phyloP scores from a whole-genome alignment of 2,329 filamentous ascomycete genomes.

The Ilyonectria destructans region DNA sequence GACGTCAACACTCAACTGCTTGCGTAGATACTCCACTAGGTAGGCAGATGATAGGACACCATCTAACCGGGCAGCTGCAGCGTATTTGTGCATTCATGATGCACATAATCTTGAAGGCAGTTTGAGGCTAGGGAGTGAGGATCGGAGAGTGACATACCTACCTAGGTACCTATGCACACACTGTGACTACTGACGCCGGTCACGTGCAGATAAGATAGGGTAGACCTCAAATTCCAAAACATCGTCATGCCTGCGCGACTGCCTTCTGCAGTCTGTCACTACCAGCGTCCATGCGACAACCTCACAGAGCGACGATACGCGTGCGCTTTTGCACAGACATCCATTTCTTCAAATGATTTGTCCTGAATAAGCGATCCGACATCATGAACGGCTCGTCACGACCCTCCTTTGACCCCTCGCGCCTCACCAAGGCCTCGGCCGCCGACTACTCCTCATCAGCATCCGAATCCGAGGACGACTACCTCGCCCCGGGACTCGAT shows the following conservation, averaged over 20 bases:
- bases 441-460: conserved; percentile 71
- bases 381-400: conserved; percentile 54
- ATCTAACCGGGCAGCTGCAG: neutral
- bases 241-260: conserved; percentile 45
- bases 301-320: conserved; percentile 28
- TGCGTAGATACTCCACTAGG: neutral
- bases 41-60: neutral
- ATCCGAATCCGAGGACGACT: conserved; percentile 64
- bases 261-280: conserved; percentile 31
- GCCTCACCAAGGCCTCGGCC: conserved; percentile 67
- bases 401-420: conserved; percentile 62
- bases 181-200: conserved; percentile 18
- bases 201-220: conserved; percentile 54
- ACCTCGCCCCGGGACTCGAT: conserved; percentile 54
- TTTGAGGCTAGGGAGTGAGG: no score
- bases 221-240: conserved; percentile 21
- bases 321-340: conserved; percentile 34
- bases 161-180: no score
- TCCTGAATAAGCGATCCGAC: neutral
- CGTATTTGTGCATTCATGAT: neutral
- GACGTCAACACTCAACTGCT: neutral
- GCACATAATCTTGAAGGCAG: no score
- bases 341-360: neutral
- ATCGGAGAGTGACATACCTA: neutral
- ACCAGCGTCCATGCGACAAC: conserved; percentile 38